Evolutionary conservation across 768 basidiomycete genomes (phyloP), one percentile per base, ranked within the genome.

Genomic region (Pisolithus albus): DNA sequence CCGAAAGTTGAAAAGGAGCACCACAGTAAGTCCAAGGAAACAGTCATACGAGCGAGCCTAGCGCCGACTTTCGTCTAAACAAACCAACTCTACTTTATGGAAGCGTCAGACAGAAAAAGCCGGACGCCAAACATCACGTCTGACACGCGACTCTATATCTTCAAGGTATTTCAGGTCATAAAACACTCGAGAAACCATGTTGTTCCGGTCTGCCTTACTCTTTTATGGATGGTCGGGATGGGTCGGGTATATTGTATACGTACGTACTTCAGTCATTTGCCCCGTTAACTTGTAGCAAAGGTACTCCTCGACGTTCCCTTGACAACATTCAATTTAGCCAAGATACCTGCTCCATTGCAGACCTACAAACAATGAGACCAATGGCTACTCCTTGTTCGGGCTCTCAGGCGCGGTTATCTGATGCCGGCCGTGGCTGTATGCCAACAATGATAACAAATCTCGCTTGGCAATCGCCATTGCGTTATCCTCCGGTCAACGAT

Each of bases 1-100:
- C 44, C 61, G 59, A 2, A 72, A 77, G 55, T 60, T 70, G 1
- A 67, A 68, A 11, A 73, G 80, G n/a, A 82, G 80, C 1, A 57
- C 84, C 37, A 73, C 73, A 53, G 59, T 81, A 49, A 85, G 82
- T 63, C 83, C 83, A 0, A 73, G 79, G 56, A 84, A 83, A 64
- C 66, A 66, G 19, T 66, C 66, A 37, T 71, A 69, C 0, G 76
- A 77, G 28, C 74, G 72, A 7, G 74, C 79, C 1, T 70, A 72
- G 5, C 67, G 71, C 10, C 59, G 73, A 30, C 73, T 75, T 39
- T 67, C 74, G 21, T 73, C 71, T 23, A 61, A 68, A 5, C 70
- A 71, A 24, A 81, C 78, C 5, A 69, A 74, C 30, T 70, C 77
- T 44, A 55, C 70, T 3, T 65, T 83, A 3, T 84, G 82, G 82